Base-by-base conservation (phyloP, 2,329 filamentous ascomycete species). In the Geosmithia putterillii region DNA sequence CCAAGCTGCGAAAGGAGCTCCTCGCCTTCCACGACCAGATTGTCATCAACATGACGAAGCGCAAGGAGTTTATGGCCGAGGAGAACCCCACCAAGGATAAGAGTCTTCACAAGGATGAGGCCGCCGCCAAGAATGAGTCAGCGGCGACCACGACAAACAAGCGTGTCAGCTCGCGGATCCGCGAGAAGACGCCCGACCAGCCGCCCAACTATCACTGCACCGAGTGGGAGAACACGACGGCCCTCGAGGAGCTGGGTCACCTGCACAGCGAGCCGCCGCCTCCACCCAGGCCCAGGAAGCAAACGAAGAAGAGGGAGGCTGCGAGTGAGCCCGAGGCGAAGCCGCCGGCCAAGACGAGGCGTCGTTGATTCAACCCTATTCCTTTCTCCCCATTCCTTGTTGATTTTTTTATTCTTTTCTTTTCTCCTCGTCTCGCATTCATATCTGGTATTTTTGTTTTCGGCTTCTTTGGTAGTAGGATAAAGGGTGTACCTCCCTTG, bases 1-100 rank as follows among this genome's bases (percentile, higher is more conserved):
- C 83, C 48, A 89, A 87, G 57, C 70, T 98, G 41, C 79, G 83
- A 47, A 96, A 95, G 62, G 90, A 96, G 59, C 73, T 98, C 4
- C 67, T 82, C 42, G 65, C 71, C 18, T 94, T 83, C 65, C 81
- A 79, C 42, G 81, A 89, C 36, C 77, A 79, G 53, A 94, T 95
- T 48, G 67, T 73, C 20, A 73, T 74, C 48, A 79, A 88, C 54
- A 95, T 95, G 89, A 71, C 81, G 53, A 82, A 81, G 54, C 81
- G 94, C 48, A 78, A 78, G 48, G 69, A 74, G 50, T 94, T 95
- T 54, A 70, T 74, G 25, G 57, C 62, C 1, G 67, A 71, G 18
- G 49, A 50, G 14, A 52, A 42, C n/a, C n/a, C 28, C 10, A 37
- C 42, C 18, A 48, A 59, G 12, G 59, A 66, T 21, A 60, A 63